These are phyloP conservation scores for Aspergillus unguis DNA, from an alignment of 2,329 filamentous ascomycete genomes.

Conservation along the genomic window DNA sequence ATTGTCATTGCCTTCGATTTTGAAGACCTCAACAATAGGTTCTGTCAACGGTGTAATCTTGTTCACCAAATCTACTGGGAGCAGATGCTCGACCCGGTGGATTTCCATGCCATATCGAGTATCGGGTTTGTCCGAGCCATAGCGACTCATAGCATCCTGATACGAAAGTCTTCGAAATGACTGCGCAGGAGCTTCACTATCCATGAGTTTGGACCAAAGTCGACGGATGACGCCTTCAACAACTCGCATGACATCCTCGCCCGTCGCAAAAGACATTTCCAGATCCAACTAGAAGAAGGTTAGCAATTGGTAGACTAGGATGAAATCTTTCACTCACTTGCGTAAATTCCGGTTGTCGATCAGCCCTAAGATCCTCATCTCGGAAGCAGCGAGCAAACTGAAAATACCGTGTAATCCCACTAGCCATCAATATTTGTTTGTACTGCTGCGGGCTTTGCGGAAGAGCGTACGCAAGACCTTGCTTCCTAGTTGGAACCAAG, in stretches of 20 bases:
- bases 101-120: constrained; percentile 71
- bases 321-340: constrained; percentile 54
- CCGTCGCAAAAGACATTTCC: constrained; percentile 83
- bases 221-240: constrained; percentile 52
- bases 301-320: neutral
- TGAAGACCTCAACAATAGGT: constrained; percentile 73
- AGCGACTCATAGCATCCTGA: constrained; percentile 70
- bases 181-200: constrained; percentile 40
- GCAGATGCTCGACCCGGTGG: constrained; percentile 59
- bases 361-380: constrained; percentile 87
- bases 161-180: constrained; percentile 66
- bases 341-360: constrained; percentile 94
- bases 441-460: constrained; percentile 98
- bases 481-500: constrained; percentile 76
- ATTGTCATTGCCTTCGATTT: constrained; percentile 51
- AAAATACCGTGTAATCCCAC: constrained; percentile 76
- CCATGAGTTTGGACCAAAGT: constrained; percentile 54
- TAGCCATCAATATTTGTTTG: constrained; percentile 95
- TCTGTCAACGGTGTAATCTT: constrained; percentile 70
- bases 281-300: constrained; percentile 66
- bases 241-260: constrained; percentile 64
- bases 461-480: constrained; percentile 78
- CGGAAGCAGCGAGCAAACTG: constrained; percentile 94
- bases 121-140: constrained; percentile 92
- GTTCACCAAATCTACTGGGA: constrained; percentile 62